These are phyloP conservation scores for Hypsizygus ulmarius DNA, from an alignment of 1,284 basidiomycete genomes.

Conservation along the genomic window DNA sequence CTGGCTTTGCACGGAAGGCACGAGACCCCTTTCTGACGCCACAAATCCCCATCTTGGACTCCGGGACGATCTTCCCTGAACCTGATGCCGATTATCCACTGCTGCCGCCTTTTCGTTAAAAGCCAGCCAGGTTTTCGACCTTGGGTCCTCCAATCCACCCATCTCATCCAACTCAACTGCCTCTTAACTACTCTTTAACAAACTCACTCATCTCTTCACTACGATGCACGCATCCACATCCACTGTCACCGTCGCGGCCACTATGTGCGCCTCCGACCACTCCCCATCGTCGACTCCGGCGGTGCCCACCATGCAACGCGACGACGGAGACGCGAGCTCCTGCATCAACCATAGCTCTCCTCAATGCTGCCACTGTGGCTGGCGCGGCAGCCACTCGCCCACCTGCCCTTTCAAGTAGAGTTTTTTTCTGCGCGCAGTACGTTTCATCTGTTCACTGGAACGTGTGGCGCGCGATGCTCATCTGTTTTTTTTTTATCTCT, in stretches of 20 bases:
- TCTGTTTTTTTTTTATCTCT: neutral
- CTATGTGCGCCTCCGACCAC: constrained; percentile 7
- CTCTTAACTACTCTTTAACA: constrained; percentile 10
- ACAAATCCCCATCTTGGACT: constrained; percentile 27
- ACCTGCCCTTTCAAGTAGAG: constrained; percentile 62
- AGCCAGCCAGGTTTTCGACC: constrained; percentile 24
- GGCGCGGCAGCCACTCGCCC: constrained; percentile 62
- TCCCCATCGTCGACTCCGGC: constrained; percentile 15
- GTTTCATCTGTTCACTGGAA: constrained; percentile 8
- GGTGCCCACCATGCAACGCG: constrained; percentile 14
- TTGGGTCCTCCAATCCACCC: constrained; percentile 15
- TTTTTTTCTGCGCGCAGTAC: constrained; percentile 19
- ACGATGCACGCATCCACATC: constrained; percentile 23
- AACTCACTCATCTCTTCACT: constrained; percentile 4
- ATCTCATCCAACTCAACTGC: constrained; percentile 15
- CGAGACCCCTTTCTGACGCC: constrained; percentile 33
- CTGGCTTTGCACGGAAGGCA: constrained; percentile 33
- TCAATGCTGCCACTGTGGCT: constrained; percentile 76
- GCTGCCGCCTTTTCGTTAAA: constrained; percentile 28
- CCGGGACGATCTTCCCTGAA: constrained; percentile 27
- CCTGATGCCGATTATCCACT: constrained; percentile 24
- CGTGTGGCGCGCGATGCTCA: constrained; percentile 12
- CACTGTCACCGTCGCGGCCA: constrained; percentile 4
- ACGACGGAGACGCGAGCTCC: constrained; percentile 17
- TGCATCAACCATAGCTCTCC: constrained; percentile 47